phyloP scores from a whole-genome alignment of 2,329 filamentous ascomycete genomes.

The Fusarium denticulatum region DNA sequence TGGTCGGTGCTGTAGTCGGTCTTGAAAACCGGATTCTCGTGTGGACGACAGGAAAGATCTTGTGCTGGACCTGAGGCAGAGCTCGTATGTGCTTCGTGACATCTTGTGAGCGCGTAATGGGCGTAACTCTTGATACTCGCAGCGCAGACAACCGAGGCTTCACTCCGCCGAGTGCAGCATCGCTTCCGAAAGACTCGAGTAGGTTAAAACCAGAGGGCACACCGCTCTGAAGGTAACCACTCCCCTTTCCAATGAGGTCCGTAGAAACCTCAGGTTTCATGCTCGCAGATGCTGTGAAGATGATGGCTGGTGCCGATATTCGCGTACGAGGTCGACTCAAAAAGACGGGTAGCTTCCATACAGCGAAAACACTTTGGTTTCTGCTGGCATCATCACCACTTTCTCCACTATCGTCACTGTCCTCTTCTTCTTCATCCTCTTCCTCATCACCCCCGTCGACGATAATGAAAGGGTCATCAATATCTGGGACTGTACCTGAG shows the following conservation, averaged over 20 bases:
- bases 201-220: conserved; percentile 77
- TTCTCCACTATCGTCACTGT: conserved; percentile 49
- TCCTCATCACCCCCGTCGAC: conserved; percentile 52
- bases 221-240: conserved; percentile 76
- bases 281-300: conserved; percentile 71
- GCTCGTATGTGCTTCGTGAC: conserved; percentile 71
- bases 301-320: conserved; percentile 71
- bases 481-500: conserved; percentile 61
- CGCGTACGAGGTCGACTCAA: conserved; percentile 70
- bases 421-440: conserved; percentile 11
- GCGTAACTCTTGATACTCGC: conserved; percentile 78
- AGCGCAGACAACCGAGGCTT: conserved; percentile 76
- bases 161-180: conserved; percentile 69
- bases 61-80: conserved; percentile 69
- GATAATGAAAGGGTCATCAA: conserved; percentile 61
- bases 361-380: conserved; percentile 59
- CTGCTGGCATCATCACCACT: conserved; percentile 27
- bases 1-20: conserved; percentile 66
- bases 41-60: conserved; percentile 75
- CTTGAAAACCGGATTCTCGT: conserved; percentile 78
- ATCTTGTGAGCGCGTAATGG: conserved; percentile 70
- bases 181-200: conserved; percentile 76
- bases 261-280: conserved; percentile 60
- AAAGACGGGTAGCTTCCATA: conserved; percentile 70
- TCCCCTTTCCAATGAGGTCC: conserved; percentile 46